These are phyloP conservation scores for Penicillium hesseltinei DNA, from an alignment of 2,329 filamentous ascomycete species.

Conservation along the genomic window DNA sequence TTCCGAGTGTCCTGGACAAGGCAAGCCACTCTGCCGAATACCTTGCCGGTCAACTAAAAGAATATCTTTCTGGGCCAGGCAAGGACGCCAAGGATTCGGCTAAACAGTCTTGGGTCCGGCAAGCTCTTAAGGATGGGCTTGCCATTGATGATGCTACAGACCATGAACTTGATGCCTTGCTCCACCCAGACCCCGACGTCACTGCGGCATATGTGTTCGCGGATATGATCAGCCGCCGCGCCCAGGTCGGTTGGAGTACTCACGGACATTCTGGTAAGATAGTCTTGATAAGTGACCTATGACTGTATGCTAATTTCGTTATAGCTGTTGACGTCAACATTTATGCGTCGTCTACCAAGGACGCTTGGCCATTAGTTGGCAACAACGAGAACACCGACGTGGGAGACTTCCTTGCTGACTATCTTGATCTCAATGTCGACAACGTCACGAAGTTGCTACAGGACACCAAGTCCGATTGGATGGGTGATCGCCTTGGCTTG, in stretches of 20 bases:
- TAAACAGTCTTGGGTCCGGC: constrained; percentile 61
- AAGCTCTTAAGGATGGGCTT: constrained; percentile 64
- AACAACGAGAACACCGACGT: constrained; percentile 96
- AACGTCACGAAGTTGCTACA: constrained; percentile 73
- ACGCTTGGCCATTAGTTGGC: constrained; percentile 65
- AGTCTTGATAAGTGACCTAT: neutral
- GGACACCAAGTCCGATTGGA: constrained; percentile 31
- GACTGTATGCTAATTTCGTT: constrained; percentile 12
- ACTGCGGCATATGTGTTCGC: constrained; percentile 64
- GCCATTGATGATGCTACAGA: constrained; percentile 73
- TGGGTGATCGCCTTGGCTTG: constrained; percentile 42
- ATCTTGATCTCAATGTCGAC: constrained; percentile 76
- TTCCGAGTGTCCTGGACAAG: constrained; percentile 76
- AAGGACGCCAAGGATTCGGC: constrained; percentile 47
- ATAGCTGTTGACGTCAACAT: constrained; percentile 91
- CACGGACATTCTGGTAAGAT: constrained; percentile 72
- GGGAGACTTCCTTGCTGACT: constrained; percentile 75
- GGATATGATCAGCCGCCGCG: constrained; percentile 81
- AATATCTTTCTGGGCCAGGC: constrained; percentile 53
- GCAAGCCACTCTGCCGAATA: constrained; percentile 72
- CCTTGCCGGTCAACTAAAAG: constrained; percentile 61
- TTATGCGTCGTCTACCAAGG: constrained; percentile 72
- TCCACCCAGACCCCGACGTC: constrained; percentile 56
- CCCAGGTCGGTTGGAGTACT: constrained; percentile 89
- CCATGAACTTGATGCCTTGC: constrained; percentile 67